A percentile compares a stretch with the other conserved stretches of the same genome.
Evolutionary conservation across 352 stramenopile genomes (phyloP).

Genomic region (Phytophthora fragariaefolia): DNA sequence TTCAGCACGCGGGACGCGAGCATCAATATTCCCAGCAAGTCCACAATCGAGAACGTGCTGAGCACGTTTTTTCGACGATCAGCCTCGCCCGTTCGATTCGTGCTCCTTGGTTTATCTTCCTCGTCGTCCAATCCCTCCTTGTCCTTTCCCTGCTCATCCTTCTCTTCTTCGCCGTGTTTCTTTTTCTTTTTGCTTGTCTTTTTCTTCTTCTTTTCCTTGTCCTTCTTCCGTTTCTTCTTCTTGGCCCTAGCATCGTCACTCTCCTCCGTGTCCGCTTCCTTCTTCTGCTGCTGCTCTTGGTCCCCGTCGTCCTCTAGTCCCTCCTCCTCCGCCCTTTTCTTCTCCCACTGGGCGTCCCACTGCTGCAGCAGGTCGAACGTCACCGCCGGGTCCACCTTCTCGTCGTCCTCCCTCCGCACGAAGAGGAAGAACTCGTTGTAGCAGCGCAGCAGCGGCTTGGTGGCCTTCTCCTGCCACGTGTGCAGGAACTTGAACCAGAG

Average conservation of each 20-base stretch:
- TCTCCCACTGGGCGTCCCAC: slow-evolving; percentile 63
- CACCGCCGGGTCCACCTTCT: slow-evolving; percentile 55
- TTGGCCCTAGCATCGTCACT: neutral
- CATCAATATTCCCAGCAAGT: slow-evolving; percentile 68
- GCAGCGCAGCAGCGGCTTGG: slow-evolving; percentile 65
- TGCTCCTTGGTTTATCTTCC: neutral
- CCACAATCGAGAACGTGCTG: slow-evolving; percentile 56
- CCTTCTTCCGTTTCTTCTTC: neutral
- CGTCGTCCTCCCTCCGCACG: slow-evolving; percentile 34
- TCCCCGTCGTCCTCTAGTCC: slow-evolving; percentile 8
- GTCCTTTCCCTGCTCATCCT: neutral
- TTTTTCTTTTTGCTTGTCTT: slow-evolving; percentile 10
- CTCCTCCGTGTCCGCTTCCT: neutral
- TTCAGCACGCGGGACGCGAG: slow-evolving; percentile 72
- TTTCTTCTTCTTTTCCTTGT: slow-evolving; percentile 26
- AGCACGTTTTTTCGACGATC: neutral
- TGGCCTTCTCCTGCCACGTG: slow-evolving; percentile 64
- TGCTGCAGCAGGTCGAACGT: slow-evolving; percentile 73
- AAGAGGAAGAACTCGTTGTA: slow-evolving; percentile 76
- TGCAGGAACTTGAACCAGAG: slow-evolving; percentile 79
- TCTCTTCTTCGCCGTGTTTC: neutral
- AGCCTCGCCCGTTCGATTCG: neutral
- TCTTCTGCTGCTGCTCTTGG: neutral
- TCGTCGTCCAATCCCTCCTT: too few species aligned
- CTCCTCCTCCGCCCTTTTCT: slow-evolving; percentile 32